Base-by-base conservation (phyloP, 2,329 filamentous ascomycete genomes). In the Torrubiellomyces zombiae region DNA sequence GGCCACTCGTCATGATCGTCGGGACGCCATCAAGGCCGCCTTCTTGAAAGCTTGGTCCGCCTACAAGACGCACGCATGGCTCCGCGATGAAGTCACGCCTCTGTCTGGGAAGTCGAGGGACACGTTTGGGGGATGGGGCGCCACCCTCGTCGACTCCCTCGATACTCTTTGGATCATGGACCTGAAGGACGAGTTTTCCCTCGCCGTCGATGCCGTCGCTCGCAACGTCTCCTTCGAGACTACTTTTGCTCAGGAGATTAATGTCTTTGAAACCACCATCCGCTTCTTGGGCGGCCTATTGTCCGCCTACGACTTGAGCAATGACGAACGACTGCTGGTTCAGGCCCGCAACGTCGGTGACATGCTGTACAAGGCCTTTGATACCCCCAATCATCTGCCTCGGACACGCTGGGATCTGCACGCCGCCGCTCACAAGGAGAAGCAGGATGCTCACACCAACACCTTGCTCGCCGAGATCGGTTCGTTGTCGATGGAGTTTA, bases 401-500 rank as follows among this genome's bases (percentile, higher is more conserved):
- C 16, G 36, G 56, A 34, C 38, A n/a, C 33, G 38, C 4, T 45
- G 41, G 43, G 28, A 43, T 15, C 27, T 41, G 2, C 32, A 39
- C 21, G 37, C 30, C 2, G 44, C 43, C 6, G 33, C 38, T 14
- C 27, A 29, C 15, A 44, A 43, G 7, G 31, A 36, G 21, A 27
- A 28, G 17, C 39, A 44, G 21, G 21, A 19, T 2, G 33, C 38
- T 6, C 20, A 25, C 6, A 14, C 23, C 8, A 14, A 16, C 13
- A 14, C 47, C 27, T 48, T 75, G 38, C 51, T 76, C 38, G 69
- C 63, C 33, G 60, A 73, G 51, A 43, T 80, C 39, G 73, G 73
- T 9, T 77, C 73, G 6, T 52, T 82, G 27, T 67, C 66, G 4
- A 45, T 85, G 36, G 77, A 83, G 41, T 78, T 83, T 40, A 78